Evolutionary conservation across 441 rosid species (phyloP).

Genomic region (Sinapis alba): DNA sequence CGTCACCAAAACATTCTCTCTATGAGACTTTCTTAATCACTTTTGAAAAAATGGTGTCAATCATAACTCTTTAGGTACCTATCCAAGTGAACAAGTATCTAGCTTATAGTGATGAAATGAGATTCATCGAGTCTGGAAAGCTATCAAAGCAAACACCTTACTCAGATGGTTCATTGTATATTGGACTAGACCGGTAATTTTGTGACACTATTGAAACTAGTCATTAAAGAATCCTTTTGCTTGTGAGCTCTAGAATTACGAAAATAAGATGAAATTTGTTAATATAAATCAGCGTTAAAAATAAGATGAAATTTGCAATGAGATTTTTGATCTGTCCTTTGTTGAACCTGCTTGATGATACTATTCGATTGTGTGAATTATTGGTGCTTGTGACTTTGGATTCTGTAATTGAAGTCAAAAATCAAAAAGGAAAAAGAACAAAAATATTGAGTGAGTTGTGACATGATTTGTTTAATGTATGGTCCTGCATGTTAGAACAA

Average conservation of each 20-base stretch:
- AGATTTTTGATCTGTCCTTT: constrained; percentile 5
- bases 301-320: not conserved
- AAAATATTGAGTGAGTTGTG: not conserved
- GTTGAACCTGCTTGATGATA: constrained; percentile 16
- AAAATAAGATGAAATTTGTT: not conserved
- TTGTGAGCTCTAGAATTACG: not conserved
- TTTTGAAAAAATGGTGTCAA: not conserved
- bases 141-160: constrained; percentile 49
- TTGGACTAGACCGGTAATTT: constrained; percentile 75
- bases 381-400: constrained; percentile 33
- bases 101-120: constrained; percentile 89
- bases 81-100: constrained; percentile 88
- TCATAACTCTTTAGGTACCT: constrained; percentile 51
- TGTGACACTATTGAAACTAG: not conserved
- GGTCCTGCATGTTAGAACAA: constrained; percentile 30
- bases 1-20: not conserved
- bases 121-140: constrained; percentile 76
- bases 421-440: not conserved
- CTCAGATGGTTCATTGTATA: constrained; percentile 61
- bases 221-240: not conserved
- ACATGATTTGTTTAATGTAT: constrained; percentile 26
- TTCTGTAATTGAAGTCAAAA: constrained; percentile 12
- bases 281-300: not conserved
- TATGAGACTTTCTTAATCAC: not conserved
- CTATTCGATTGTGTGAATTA: constrained; percentile 6